Evolutionary conservation across 1,139 yeast genomes (phyloP).

Genomic region (Taphrina deformans): DNA sequence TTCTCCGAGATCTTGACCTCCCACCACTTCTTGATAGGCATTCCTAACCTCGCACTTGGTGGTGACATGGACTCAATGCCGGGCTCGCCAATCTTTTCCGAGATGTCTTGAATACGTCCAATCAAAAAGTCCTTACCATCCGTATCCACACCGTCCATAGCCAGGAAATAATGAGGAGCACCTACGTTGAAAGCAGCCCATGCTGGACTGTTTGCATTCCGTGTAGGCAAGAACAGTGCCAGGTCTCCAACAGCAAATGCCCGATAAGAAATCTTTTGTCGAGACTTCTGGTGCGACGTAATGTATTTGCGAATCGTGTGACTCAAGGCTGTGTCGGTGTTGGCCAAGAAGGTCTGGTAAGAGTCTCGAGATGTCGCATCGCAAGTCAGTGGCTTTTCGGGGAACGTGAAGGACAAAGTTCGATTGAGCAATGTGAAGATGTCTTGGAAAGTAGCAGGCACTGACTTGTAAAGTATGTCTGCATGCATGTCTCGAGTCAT

Average conservation of each 20-base stretch:
- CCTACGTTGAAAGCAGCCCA: slow-evolving; percentile 35
- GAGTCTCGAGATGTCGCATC: neutral
- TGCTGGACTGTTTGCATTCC: slow-evolving; percentile 43
- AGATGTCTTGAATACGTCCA: slow-evolving; percentile 28
- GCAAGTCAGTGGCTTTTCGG: neutral
- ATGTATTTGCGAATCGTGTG: slow-evolving; percentile 29
- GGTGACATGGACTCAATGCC: neutral
- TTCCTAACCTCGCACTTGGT: neutral
- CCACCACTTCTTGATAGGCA: slow-evolving; percentile 13
- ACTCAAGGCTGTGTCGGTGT: neutral
- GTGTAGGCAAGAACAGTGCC: slow-evolving; percentile 58
- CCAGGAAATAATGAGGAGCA: slow-evolving; percentile 29
- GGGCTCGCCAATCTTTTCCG: slow-evolving; percentile 14
- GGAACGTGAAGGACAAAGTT: slow-evolving; percentile 4
- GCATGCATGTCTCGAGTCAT: neutral
- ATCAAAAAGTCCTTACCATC: slow-evolving; percentile 27
- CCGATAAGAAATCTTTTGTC: slow-evolving; percentile 52
- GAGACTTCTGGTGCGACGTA: slow-evolving; percentile 26
- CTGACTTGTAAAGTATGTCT: slow-evolving; percentile 2
- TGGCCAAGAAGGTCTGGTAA: neutral
- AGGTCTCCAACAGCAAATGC: slow-evolving; percentile 55
- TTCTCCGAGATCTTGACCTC: slow-evolving; percentile 20
- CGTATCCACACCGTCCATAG: slow-evolving; percentile 25
- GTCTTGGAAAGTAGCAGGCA: slow-evolving; percentile 17
- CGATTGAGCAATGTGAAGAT: slow-evolving; percentile 12